phyloP scores from a whole-genome alignment of 1,139 yeast genomes.

The Taphrina betulina region DNA sequence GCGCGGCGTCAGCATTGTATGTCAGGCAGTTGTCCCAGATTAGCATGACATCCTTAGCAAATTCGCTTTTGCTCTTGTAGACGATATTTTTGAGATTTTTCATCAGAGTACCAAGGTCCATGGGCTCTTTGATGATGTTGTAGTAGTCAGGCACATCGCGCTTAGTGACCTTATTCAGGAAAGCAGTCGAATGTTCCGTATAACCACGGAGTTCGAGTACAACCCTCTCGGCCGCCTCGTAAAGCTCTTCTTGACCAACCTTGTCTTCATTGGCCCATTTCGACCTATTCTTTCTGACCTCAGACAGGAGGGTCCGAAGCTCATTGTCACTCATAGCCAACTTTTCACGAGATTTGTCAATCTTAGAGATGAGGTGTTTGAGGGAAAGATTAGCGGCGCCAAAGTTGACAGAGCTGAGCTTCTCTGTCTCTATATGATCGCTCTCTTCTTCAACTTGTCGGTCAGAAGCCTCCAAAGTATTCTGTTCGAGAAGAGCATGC shows the following conservation, averaged over 20 bases:
- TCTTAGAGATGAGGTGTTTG: slow-evolving; percentile 69
- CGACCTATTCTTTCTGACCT: slow-evolving; percentile 89
- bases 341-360: slow-evolving; percentile 74
- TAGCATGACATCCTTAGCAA: slow-evolving; percentile 88
- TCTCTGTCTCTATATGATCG: slow-evolving; percentile 36
- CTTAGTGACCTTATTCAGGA: slow-evolving; percentile 88
- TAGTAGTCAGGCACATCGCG: slow-evolving; percentile 97
- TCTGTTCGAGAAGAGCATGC: slow-evolving; percentile 28
- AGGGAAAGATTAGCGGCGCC: slow-evolving; percentile 83
- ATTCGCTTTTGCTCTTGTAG: slow-evolving; percentile 78
- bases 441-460: slow-evolving; percentile 38
- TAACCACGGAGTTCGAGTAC: slow-evolving; percentile 83
- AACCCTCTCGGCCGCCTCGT: slow-evolving; percentile 96
- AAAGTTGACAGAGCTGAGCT: slow-evolving; percentile 50
- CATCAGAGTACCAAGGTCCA: slow-evolving; percentile 94
- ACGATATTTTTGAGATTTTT: slow-evolving; percentile 79
- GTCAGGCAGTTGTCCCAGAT: slow-evolving; percentile 94
- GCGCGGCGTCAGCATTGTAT: slow-evolving; percentile 93
- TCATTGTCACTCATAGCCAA: slow-evolving; percentile 79
- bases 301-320: slow-evolving; percentile 78
- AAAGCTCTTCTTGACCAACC: slow-evolving; percentile 94
- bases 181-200: slow-evolving; percentile 96
- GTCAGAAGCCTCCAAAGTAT: slow-evolving; percentile 35
- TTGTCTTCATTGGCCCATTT: slow-evolving; percentile 96
- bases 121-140: slow-evolving; percentile 82